phyloP scores from a whole-genome alignment of 306 rosid species.

The Carpinus viminea region DNA sequence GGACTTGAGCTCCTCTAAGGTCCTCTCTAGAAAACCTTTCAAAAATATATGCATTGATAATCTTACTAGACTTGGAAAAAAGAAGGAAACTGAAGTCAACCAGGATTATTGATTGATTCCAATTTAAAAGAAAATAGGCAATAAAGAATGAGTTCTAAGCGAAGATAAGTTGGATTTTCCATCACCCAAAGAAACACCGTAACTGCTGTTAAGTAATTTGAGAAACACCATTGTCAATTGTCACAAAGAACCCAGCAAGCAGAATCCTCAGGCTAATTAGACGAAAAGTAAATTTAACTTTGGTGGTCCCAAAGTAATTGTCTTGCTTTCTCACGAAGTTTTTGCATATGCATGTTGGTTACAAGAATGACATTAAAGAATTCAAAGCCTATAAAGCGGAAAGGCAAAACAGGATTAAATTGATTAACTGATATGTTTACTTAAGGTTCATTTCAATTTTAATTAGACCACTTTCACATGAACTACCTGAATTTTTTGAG shows the following conservation, averaged over 20 bases:
- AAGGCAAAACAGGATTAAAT: conserved; percentile 15
- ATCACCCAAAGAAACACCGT: conserved; percentile 15
- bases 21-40: neutral
- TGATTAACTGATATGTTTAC: conserved; percentile 11
- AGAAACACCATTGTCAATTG: neutral
- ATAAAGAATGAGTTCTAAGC: conserved; percentile 6
- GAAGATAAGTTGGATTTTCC: neutral
- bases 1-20: no score
- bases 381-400: neutral
- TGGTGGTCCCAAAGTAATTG: neutral
- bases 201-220: neutral
- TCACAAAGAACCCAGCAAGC: conserved; percentile 8
- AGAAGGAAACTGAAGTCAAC: conserved; percentile 12
- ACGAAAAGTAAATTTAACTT: neutral
- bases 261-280: neutral
- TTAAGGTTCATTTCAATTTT: conserved; percentile 21
- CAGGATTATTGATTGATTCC: conserved; percentile 3
- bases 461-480: conserved; percentile 33
- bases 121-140: conserved; percentile 20
- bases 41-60: conserved; percentile 7
- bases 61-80: neutral
- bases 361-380: neutral
- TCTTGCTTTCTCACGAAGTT: neutral
- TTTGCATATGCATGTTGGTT: neutral
- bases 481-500: conserved; percentile 51